Percentiles rank a stretch among this genome's conserved stretches.
Conservation (phyloP, 202 grass and related monocot genomes). For the Sporobolus alterniflorus region DNA sequence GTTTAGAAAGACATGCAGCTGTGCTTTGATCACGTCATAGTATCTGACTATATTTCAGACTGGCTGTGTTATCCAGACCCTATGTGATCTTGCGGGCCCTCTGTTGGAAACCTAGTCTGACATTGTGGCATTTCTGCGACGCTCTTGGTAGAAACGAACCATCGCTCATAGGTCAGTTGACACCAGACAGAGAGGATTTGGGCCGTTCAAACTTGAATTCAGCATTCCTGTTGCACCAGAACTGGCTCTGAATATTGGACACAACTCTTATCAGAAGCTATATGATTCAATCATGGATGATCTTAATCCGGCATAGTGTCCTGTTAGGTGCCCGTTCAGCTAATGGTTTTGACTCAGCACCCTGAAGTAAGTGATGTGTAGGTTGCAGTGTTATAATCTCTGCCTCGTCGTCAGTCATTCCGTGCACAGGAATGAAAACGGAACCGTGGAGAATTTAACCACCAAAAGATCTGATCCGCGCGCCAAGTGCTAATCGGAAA, state of each 20-base stretch:
- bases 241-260: neutral
- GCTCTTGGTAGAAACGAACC: neutral
- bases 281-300: neutral
- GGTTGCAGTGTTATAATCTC: slow-evolving; percentile 33
- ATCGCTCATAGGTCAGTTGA: slow-evolving; percentile 35
- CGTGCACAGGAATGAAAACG: neutral
- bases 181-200: neutral
- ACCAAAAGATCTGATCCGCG: slow-evolving; percentile 7
- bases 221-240: slow-evolving; percentile 29
- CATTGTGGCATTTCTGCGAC: slow-evolving; percentile 12
- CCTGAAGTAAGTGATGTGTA: neutral
- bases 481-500: neutral
- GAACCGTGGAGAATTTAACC: neutral
- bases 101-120: neutral
- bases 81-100: neutral
- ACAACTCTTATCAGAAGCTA: neutral
- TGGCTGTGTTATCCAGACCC: neutral
- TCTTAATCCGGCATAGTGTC: neutral
- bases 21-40: neutral
- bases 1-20: no score
- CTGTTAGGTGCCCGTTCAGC: slow-evolving; percentile 12
- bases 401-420: slow-evolving; percentile 3
- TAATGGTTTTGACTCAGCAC: neutral
- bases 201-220: slow-evolving; percentile 22
- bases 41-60: neutral